A percentile compares a stretch with the other conserved stretches of the same genome.
These are phyloP conservation scores for Fraxinus velutina DNA, from an alignment of 305 asterid genomes.

Conservation along the genomic window DNA sequence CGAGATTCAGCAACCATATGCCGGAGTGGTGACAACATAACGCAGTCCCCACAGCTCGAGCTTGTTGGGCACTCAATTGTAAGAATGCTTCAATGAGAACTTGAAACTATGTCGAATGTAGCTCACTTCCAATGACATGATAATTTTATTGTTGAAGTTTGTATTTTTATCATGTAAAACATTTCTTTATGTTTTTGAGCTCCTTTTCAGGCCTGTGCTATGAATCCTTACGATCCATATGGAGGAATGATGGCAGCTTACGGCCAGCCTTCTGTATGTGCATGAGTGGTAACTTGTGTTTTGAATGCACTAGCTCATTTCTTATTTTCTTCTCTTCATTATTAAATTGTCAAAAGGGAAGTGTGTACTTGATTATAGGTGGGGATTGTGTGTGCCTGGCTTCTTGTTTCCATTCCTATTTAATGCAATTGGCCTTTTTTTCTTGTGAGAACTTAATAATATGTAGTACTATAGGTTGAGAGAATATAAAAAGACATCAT, in stretches of 20 bases:
- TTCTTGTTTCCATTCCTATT: neutral
- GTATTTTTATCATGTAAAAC: neutral
- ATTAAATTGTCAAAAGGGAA: neutral
- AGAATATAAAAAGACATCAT: neutral
- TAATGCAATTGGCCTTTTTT: neutral
- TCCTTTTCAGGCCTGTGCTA: neutral
- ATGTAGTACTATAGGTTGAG: neutral
- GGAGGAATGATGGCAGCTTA: slow-evolving; percentile 8
- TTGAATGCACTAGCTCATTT: neutral
- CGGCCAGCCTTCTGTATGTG: neutral
- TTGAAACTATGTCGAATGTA: neutral
- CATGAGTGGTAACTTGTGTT: neutral
- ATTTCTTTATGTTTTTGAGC: neutral
- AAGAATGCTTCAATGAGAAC: neutral
- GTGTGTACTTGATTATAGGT: neutral
- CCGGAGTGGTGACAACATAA: neutral
- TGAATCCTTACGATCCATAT: neutral
- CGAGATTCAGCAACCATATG: neutral
- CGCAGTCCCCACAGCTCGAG: neutral
- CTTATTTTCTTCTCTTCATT: neutral
- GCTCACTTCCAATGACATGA: neutral
- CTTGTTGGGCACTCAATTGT: slow-evolving; percentile 3
- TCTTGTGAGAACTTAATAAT: neutral
- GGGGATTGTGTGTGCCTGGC: neutral
- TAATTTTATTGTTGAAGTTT: neutral